Evolutionary conservation across 371 early-diverging fungal species (phyloP).

Genomic region (Zancudomyces culisetae): DNA sequence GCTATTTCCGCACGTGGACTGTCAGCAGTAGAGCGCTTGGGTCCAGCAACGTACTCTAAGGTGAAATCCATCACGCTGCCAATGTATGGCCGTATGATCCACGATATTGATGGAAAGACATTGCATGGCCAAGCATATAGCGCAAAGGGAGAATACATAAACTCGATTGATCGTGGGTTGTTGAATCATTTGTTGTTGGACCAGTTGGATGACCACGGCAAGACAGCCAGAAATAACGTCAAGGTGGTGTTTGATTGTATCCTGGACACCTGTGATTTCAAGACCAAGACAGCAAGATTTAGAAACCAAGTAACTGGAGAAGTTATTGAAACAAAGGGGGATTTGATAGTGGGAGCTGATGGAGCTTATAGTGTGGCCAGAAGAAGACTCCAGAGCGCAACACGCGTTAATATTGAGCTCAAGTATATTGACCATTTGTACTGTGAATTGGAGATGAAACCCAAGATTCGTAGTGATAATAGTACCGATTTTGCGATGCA

Average conservation of each 20-base stretch:
- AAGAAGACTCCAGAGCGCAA: conserved; percentile 45
- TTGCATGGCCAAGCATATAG: conserved; percentile 72
- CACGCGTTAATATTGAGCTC: conserved; percentile 59
- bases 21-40: conserved; percentile 52
- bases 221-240: background rate
- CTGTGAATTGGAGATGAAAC: conserved; percentile 68
- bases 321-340: conserved; percentile 28
- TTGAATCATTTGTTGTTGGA: conserved; percentile 64
- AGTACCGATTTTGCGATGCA: conserved; percentile 53
- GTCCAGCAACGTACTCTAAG: conserved; percentile 36
- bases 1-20: conserved; percentile 82
- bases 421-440: conserved; percentile 79
- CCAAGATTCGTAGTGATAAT: too few species aligned
- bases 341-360: conserved; percentile 87
- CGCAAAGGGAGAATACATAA: conserved; percentile 74
- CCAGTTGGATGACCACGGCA: background rate
- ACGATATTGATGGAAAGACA: conserved; percentile 37
- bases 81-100: conserved; percentile 89
- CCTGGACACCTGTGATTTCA: conserved; percentile 38
- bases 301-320: conserved; percentile 10
- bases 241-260: conserved; percentile 42
- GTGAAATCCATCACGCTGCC: conserved; percentile 60
- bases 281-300: conserved; percentile 21
- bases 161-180: conserved; percentile 75
- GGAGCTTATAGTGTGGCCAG: conserved; percentile 76